These are phyloP conservation scores for Lodderomyces orthopsilosis DNA, from an alignment of 1,139 yeast species.

Conservation along the genomic window DNA sequence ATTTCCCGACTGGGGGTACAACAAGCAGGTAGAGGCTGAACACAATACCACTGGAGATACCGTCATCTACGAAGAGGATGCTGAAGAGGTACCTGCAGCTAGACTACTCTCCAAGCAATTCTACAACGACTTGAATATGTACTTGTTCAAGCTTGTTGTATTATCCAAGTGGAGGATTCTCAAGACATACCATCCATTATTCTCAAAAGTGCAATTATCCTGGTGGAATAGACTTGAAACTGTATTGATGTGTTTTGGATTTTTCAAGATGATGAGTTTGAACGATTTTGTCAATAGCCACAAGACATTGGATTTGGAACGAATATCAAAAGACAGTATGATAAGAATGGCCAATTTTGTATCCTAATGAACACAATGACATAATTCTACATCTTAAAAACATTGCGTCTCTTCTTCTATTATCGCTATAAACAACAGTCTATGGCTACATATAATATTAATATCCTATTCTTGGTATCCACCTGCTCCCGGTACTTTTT, in stretches of 20 bases:
- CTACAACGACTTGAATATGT: conserved; percentile 31
- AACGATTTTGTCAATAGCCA: conserved; percentile 28
- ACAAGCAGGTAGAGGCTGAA: not conserved
- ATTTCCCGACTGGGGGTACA: conserved; percentile 26
- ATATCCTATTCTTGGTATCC: conserved; percentile 22
- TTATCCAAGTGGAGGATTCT: conserved; percentile 44
- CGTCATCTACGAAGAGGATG: not conserved
- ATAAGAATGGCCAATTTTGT: conserved; percentile 21
- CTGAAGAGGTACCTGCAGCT: conserved; percentile 19
- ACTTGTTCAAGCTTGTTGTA: conserved; percentile 34
- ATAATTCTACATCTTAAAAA: too few species aligned
- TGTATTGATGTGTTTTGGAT: conserved; percentile 34
- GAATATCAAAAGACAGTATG: conserved; percentile 20
- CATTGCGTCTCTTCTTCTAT: not conserved
- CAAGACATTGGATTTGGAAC: conserved; percentile 10
- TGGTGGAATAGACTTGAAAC: conserved; percentile 40
- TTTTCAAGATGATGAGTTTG: conserved; percentile 41
- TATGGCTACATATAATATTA: not conserved
- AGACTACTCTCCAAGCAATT: conserved; percentile 27
- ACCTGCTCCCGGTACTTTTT: conserved; percentile 64
- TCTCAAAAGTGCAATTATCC: conserved; percentile 22
- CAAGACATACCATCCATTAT: conserved; percentile 39
- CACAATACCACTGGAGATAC: not conserved
- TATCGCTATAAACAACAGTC: not conserved
- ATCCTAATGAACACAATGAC: conserved; percentile 13